These are phyloP conservation scores for Leccinum barrowsii DNA, from an alignment of 768 basidiomycete genomes.

Conservation along the genomic window DNA sequence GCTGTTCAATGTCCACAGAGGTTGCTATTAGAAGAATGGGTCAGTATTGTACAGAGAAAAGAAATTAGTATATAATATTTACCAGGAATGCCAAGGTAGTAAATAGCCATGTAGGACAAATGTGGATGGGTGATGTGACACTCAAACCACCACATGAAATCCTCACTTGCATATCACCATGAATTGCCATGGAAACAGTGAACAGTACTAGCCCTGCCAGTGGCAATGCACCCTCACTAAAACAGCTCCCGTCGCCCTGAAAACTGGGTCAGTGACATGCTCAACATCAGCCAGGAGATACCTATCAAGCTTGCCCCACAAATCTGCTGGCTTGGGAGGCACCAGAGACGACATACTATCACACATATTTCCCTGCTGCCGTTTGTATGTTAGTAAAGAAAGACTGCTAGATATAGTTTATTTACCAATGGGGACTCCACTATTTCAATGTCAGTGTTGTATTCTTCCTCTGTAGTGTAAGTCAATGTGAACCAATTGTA, in stretches of 20 bases:
- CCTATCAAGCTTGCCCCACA: not conserved
- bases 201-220: too few species aligned
- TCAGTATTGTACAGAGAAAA: too few species aligned
- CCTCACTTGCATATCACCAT: too few species aligned
- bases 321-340: not conserved
- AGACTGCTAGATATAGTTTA: too few species aligned
- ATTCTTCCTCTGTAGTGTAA: not conserved
- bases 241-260: too few species aligned
- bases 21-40: not conserved
- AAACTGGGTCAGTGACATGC: not conserved
- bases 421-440: too few species aligned
- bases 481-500: not conserved
- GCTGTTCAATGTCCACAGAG: not conserved
- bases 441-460: too few species aligned
- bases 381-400: too few species aligned
- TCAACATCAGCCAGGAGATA: not conserved
- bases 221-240: too few species aligned
- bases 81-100: not conserved
- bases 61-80: not conserved
- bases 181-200: too few species aligned
- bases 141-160: not conserved
- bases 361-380: not conserved
- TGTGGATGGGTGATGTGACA: not conserved
- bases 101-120: not conserved
- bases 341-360: not conserved